Evolutionary conservation across 495 filamentous ascomycete species (phyloP), one percentile per base, ranked within the genome.

Genomic region (Parathielavia appendiculata): DNA sequence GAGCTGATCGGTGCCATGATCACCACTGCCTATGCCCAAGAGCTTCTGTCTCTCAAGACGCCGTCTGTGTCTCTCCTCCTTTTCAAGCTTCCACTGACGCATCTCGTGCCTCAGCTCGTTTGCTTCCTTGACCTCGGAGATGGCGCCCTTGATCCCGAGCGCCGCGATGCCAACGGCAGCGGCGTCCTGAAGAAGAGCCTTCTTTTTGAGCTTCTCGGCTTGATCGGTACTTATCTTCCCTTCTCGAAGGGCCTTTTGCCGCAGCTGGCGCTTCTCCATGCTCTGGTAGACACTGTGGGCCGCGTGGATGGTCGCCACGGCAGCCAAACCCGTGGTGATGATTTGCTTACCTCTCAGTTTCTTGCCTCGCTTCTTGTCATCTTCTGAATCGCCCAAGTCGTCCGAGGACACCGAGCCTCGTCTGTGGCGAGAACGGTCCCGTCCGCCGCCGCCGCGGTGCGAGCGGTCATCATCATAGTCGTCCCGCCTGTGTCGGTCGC

Each of bases 221-320:
- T 93, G 83, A 57, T 90, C 83, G 0, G 80, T 76, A 10, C 83
- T 82, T 68, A 96, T 85, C 60, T 86, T 79, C 32, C 90, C 90
- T 62, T 92, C 85, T 36, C 77, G 77, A 20, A 95, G 81, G 52
- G 84, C 80, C 66, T 87, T 81, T 61, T 83, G 78, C 59, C 89
- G 79, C 59, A 84, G 74, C 51, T 91, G 81, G 40, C 87, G 83
- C 63, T 86, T 86, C 70, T 88, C 86, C 75, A 92, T 80, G 65
- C 82, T 87, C 61, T 81, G 78, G 73, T 92, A 89, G 55, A 95
- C 79, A 56, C 79, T 84, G 69, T 95, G 86, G 9, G 86, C 89
- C 47, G 90, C 90, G 73, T 95, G 91, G 60, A 95, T 90, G 39
- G 91, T 93, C 55, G 91, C 91, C 58, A 95, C 86, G 52, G 86